Base-by-base conservation (phyloP, 2,329 filamentous ascomycete genomes). In the Alternaria burnsii region DNA sequence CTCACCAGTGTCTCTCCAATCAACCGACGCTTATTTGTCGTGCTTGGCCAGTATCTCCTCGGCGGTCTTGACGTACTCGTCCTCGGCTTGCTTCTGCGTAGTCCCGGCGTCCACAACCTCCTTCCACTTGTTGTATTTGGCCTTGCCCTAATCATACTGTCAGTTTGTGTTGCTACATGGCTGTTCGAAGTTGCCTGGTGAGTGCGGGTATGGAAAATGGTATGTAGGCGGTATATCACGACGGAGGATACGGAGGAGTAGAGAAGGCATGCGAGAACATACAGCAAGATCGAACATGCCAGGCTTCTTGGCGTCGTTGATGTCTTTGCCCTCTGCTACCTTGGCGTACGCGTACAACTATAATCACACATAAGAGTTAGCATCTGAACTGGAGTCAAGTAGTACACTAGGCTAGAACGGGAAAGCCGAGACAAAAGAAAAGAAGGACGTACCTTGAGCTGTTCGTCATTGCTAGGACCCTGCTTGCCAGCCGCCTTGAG, bases 121-220 rank as follows among this genome's bases (percentile, higher is more conserved):
- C 81, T 92, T 82, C 93, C 93, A 97, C 55, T 90, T 88, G 72
- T 84, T 86, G 82, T 89, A 87, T 86, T 96, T 97, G 73, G 88
- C 88, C 83, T 95, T 96, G 81, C 84, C 88, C 91, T 93, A 71
- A 47, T 11, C 8, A 20, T 2, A 34, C n/a, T 47, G 34, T 58
- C 51, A 68, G 56, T 50, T 46, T 30, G 16, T 38, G 20, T 40
- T 32, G 30, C 34, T 12, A 9, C 22, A 18, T 34, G 16, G 16
- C 11, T 41, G 50, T 28, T 20, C 4, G 22, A 24, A 22, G 18
- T 26, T 32, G 24, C n/a, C n/a, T 26, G 10, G 10, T 26, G 24
- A 43, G 24, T 28, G n/a, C 28, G 34, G 30, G n/a, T 44, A 55
- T 41, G 42, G 54, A 26, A 46, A 32, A 51, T 18, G 58, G 52